These are phyloP conservation scores for Sclerotinia glacialis DNA, from an alignment of 2,329 filamentous ascomycete genomes.

Conservation along the genomic window DNA sequence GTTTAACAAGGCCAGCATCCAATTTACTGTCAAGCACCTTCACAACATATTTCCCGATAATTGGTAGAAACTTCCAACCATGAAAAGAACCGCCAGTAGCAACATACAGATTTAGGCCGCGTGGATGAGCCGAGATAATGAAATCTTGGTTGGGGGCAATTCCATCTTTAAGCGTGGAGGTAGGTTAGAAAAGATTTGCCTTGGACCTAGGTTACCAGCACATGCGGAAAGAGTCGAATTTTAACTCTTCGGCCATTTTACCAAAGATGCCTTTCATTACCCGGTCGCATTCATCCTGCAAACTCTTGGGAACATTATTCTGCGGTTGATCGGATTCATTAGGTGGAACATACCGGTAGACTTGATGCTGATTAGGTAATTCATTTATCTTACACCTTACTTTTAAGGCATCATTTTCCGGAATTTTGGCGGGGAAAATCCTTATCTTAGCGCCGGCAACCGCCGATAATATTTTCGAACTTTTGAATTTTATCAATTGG, in stretches of 20 bases:
- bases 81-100: constrained; percentile 64
- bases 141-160: constrained; percentile 62
- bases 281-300: constrained; percentile 45
- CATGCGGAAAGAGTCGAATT: constrained; percentile 47
- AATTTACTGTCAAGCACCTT: constrained; percentile 47
- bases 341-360: constrained; percentile 45
- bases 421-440: constrained; percentile 8
- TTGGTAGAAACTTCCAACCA: constrained; percentile 63
- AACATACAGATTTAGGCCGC: constrained; percentile 54
- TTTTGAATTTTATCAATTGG: constrained; percentile 25
- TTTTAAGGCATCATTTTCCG: not conserved
- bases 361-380: constrained; percentile 7
- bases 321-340: constrained; percentile 44
- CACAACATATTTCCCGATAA: constrained; percentile 58
- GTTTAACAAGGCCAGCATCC: constrained; percentile 41
- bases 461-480: constrained; percentile 19
- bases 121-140: constrained; percentile 55
- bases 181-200: not conserved
- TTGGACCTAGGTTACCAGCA: constrained; percentile 45
- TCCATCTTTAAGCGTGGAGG: constrained; percentile 45
- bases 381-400: not conserved
- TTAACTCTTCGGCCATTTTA: constrained; percentile 41
- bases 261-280: constrained; percentile 46
- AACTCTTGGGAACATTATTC: constrained; percentile 42
- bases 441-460: constrained; percentile 24